Base-by-base conservation (phyloP, 2,329 filamentous ascomycete genomes). In the Xylaria sp. region DNA sequence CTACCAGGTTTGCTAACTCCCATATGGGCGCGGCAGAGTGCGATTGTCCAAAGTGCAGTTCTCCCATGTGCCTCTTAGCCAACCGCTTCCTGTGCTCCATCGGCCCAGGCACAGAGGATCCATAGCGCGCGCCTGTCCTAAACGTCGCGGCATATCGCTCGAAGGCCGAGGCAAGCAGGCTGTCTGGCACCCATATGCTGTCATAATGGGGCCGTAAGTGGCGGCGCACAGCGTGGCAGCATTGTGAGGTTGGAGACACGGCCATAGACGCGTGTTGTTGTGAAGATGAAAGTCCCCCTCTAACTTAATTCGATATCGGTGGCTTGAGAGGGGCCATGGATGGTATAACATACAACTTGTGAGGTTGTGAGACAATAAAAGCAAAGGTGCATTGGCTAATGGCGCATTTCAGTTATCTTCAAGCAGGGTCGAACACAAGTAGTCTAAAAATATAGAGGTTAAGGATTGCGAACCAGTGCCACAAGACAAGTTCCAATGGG, bases 111-210 rank as follows among this genome's bases (percentile, higher is more conserved):
- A 80, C 76, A 25, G 80, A 82, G 68, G 73, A 75, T 52, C 67
- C 73, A 68, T 70, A 54, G 31, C 70, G 71, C 40, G 63, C 63
- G 15, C 43, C 40, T 7, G 48, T 63, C 31, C 60, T 64, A 6
- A 75, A 76, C 1, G 71, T 62, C 38, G 69, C 65, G 53, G 72
- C 78, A 68, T 79, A 83, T 17, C 79, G 76, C 47, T 80, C 78
- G 66, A 87, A 84, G 2, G 82, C 81, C 54, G 76, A 74, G 23
- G 76, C 73, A 13, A 90, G 79, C 23, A 83, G 67, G 46, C 84
- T 78, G 67, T 90, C 87, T 29, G 83, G 81, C 64, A 89, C 80
- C 85, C 87, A 89, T 67, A 87, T 70, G 43, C 78, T 75, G 53
- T 84, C 81, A 60, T 68, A 67, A 10, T 77, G 68, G 19, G 76